Evolutionary conservation across 78 protist species (phyloP).

Genomic region (Capsaspora owczarzaki): DNA sequence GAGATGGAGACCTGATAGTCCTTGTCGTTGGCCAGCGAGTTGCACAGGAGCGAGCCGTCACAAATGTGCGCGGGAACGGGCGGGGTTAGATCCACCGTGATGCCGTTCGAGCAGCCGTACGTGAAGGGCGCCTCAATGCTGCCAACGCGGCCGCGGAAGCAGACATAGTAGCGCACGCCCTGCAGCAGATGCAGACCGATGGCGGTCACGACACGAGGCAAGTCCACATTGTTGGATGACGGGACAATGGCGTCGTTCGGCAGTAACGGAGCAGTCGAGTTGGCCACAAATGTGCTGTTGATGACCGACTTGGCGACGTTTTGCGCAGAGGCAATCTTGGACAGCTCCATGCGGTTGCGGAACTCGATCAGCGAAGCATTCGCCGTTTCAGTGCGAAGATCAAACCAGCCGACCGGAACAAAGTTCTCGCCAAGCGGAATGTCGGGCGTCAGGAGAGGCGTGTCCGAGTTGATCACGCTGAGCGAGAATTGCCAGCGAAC

Average conservation of each 20-base stretch:
- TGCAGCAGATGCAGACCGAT: neutral
- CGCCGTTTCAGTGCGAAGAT: neutral
- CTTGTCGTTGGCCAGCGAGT: neutral
- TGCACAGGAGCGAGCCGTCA: neutral
- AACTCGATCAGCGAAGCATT: neutral
- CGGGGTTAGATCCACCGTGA: neutral
- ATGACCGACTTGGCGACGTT: neutral
- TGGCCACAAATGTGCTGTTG: neutral
- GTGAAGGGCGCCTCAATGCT: neutral
- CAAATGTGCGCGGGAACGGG: neutral
- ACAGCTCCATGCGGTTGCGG: neutral
- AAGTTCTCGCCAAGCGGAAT: neutral
- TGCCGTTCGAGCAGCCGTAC: neutral
- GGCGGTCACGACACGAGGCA: neutral
- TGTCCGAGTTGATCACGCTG: no score
- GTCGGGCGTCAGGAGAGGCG: no score
- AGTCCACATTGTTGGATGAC: neutral
- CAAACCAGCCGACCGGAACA: neutral
- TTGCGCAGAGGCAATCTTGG: neutral
- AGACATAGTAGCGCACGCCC: neutral
- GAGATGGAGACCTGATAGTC: neutral
- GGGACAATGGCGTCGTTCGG: neutral
- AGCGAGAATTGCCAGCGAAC: no score
- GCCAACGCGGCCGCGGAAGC: constrained; percentile 1
- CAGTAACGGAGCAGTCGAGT: neutral